Percentiles rank a stretch among this genome's conserved stretches.
These are phyloP conservation scores for Gracilaria domingensis DNA, from an alignment of 23 red algal genomes.

Conservation along the genomic window DNA sequence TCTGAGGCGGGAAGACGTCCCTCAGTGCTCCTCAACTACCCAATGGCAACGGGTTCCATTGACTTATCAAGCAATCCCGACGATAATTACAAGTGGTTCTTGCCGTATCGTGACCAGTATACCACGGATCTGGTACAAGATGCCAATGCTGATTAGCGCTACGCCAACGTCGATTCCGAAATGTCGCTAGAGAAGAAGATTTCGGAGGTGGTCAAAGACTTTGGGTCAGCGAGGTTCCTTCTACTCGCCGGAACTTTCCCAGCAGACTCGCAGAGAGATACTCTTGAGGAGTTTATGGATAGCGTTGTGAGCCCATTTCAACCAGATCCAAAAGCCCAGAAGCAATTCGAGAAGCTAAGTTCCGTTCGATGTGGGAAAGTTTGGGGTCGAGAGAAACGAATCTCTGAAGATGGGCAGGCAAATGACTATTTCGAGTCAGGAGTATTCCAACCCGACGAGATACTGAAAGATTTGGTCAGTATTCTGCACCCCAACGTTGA, in stretches of 20 bases:
- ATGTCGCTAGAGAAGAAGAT: neutral
- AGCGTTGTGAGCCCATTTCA: neutral
- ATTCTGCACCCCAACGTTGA: constrained; percentile 73
- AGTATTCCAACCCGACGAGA: constrained; percentile 37
- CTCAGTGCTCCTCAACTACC: constrained; percentile 66
- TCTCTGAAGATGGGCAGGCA: constrained; percentile 5
- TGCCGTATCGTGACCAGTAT: constrained; percentile 31
- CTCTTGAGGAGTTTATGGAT: constrained; percentile 32
- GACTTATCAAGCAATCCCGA: neutral
- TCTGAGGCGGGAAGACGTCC: constrained; percentile 21
- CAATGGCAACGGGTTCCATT: neutral
- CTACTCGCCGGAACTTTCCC: constrained; percentile 12
- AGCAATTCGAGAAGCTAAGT: neutral
- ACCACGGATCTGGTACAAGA: constrained; percentile 1
- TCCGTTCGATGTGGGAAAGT: constrained; percentile 67
- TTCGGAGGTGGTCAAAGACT: constrained; percentile 17
- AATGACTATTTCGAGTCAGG: constrained; percentile 59
- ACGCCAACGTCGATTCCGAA: neutral
- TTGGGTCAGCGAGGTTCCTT: constrained; percentile 5
- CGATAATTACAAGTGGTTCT: constrained; percentile 23
- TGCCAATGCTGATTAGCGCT: constrained; percentile 46
- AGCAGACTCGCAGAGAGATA: neutral
- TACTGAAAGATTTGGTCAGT: constrained; percentile 55
- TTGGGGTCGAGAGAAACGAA: constrained; percentile 39
- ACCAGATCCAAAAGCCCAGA: neutral